Evolutionary conservation across 2,329 filamentous ascomycete species (phyloP), one percentile per base, ranked within the genome.

Genomic region (Fusarium aywerte): DNA sequence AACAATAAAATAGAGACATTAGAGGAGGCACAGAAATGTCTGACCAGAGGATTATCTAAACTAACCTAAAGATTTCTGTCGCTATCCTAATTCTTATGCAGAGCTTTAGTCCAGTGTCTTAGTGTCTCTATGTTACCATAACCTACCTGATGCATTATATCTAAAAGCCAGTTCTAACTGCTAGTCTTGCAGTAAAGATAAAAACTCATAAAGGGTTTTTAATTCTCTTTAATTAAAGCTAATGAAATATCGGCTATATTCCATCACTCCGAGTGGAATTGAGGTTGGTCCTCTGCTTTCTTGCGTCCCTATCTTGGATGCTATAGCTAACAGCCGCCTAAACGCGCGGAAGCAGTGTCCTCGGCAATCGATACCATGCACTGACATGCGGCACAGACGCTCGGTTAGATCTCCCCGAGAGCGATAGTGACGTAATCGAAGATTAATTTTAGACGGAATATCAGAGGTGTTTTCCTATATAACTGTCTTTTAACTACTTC

Each of bases 321-420:
- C 18, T 38, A 16, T 32, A 23, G 23, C 9, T 12, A 25, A 11
- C 23, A 44, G 36, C 32, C 42, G 49, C 50, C 8, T 45, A 49
- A 49, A 40, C 42, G 51, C 57, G 57, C 36, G 49, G 27, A 21
- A 56, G 25, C 16, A 31, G 8, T 43, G 42, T 53, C 35, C 27
- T 40, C 20, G n/a, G 29, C 11, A 45, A 21, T 45, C 32, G 12
- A 25, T 23, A 18, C n/a, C 11, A 40, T 5, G 23, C 15, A 27
- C 11, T 27, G 27, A 7, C 27, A 3, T 27, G 27, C 4, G 27
- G 27, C 20, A 47, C 12, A 48, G 31, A 74, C 43, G 75, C 72
- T 44, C 67, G 70, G 61, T 83, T 82, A 53, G 81, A 67, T 36
- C 76, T 74, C 44, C 44, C 52, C n/a, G 20, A 50, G 42, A 20